Evolutionary conservation across 768 basidiomycete species (phyloP).

Genomic region (Suillus placidus): DNA sequence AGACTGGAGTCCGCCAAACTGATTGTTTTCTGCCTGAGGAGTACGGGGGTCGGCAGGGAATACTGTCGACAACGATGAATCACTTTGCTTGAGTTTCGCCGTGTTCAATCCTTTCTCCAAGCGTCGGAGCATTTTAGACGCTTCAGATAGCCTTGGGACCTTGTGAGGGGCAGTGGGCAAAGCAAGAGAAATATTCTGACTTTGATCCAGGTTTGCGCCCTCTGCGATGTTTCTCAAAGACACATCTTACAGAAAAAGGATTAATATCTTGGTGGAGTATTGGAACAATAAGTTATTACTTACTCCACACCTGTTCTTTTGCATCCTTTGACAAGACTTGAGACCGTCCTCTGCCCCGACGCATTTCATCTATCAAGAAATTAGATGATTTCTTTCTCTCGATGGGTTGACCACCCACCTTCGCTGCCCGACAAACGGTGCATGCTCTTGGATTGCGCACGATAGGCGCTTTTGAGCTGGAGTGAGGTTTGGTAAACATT

Average conservation of each 20-base stretch:
- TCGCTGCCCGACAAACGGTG: conserved; percentile 83
- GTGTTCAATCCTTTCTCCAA: conserved; percentile 82
- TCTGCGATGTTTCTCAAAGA: conserved; percentile 88
- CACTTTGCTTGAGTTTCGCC: conserved; percentile 71
- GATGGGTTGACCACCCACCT: conserved; percentile 47
- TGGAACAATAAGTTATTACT: conserved; percentile 32
- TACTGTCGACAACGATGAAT: conserved; percentile 36
- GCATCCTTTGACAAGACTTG: conserved; percentile 81
- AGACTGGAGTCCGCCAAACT: conserved; percentile 33
- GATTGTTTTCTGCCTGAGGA: conserved; percentile 25
- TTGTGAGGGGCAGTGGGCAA: neutral
- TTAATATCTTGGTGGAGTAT: conserved; percentile 21
- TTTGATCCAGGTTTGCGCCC: conserved; percentile 91
- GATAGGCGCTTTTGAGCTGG: conserved; percentile 46
- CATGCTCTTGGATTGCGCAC: conserved; percentile 65
- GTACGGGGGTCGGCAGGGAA: conserved; percentile 33
- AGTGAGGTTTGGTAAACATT: conserved; percentile 14
- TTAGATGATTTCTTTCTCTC: conserved; percentile 19
- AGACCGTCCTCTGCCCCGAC: conserved; percentile 86
- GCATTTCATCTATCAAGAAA: conserved; percentile 75
- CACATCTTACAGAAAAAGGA: conserved; percentile 49
- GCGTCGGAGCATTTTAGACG: conserved; percentile 86
- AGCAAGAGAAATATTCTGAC: conserved; percentile 43
- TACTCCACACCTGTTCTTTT: conserved; percentile 78
- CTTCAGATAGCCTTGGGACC: conserved; percentile 71